These are phyloP conservation scores for Cordia subcordata DNA, from an alignment of 257 asterid species.

Conservation along the genomic window DNA sequence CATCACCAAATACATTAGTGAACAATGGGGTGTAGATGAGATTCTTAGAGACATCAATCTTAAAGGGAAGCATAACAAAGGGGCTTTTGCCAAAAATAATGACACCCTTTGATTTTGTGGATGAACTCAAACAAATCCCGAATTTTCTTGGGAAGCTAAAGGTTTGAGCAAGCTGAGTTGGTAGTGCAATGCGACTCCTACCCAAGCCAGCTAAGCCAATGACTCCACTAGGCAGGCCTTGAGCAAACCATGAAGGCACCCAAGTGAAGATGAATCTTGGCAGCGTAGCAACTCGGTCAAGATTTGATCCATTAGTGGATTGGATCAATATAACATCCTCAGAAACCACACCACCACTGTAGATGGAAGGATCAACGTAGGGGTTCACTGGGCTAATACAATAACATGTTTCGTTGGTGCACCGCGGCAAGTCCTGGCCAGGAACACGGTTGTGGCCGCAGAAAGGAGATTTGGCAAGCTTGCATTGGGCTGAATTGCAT, in stretches of 20 bases:
- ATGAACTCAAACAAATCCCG: slow-evolving; percentile 13
- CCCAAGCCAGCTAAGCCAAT: not conserved
- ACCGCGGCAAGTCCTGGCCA: not conserved
- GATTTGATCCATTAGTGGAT: slow-evolving; percentile 5
- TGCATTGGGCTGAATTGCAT: slow-evolving; percentile 5
- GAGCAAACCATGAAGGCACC: not conserved
- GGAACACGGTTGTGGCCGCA: not conserved
- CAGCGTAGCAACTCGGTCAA: not conserved
- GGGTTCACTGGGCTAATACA: not conserved
- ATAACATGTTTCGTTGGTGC: slow-evolving; percentile 5
- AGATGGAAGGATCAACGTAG: not conserved
- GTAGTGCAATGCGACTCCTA: not conserved
- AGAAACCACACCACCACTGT: not conserved
- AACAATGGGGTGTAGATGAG: slow-evolving; percentile 9
- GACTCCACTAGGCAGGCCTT: not conserved
- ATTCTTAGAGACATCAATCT: slow-evolving; percentile 1
- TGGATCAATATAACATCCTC: slow-evolving; percentile 4
- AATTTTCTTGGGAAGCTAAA: slow-evolving; percentile 1
- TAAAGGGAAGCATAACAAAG: slow-evolving; percentile 4
- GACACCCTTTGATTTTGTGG: slow-evolving; percentile 11
- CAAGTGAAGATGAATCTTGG: slow-evolving; percentile 3
- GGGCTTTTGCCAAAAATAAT: slow-evolving; percentile 6
- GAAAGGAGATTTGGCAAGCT: not conserved
- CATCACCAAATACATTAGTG: not conserved
- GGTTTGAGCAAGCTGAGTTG: not conserved